Base-by-base conservation (phyloP, 208 protist genomes). In the Trypanosoma vivax region DNA sequence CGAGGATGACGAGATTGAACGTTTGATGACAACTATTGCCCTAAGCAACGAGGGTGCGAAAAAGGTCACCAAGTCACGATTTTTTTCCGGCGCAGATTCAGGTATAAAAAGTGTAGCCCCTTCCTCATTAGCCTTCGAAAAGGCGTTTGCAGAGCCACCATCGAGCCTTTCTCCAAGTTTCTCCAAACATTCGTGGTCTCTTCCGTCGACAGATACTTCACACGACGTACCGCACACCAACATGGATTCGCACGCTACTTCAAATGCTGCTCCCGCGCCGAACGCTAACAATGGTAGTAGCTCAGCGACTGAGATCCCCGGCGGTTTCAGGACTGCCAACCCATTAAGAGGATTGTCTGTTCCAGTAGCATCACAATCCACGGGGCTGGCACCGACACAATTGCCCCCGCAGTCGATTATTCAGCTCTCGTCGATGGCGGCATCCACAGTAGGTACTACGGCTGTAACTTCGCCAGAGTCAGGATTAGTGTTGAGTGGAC, bases 11-110 rank as follows among this genome's bases (percentile, higher is more conserved):
- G 61, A 68, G 16, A 49, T 68, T 10, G 61, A 68, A 28, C 46
- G 61, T 9, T 58, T 60, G 48, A 57, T 68, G 39, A 50, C 46
- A 25, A 59, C 54, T 25, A 72, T 60, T 54, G 51, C 50, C 24
- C 29, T 50, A 55, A 55, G 53, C 5, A 43, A 71, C 50, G 73
- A 76, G n/a, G 62, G 62, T 39, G 58, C 52, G 50, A 75, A 63
- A 38, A 58, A 65, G 45, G 68, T 63, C n/a, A 56, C 58, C 34
- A 72, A 59, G 40, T 59, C 35, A 11, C 48, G 64, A 16, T 65
- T 66, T 31, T 50, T 58, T 21, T 55, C 59, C 39, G 50, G 62
- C 14, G 28, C 29, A 14, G 60, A 66, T 25, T 64, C 56, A 34
- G 68, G 59, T 21, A 62, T 30, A 25, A 50, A 52, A 38, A 58